Conservation (phyloP, 176 grass and related monocot genomes). For the Juncus effusus region DNA sequence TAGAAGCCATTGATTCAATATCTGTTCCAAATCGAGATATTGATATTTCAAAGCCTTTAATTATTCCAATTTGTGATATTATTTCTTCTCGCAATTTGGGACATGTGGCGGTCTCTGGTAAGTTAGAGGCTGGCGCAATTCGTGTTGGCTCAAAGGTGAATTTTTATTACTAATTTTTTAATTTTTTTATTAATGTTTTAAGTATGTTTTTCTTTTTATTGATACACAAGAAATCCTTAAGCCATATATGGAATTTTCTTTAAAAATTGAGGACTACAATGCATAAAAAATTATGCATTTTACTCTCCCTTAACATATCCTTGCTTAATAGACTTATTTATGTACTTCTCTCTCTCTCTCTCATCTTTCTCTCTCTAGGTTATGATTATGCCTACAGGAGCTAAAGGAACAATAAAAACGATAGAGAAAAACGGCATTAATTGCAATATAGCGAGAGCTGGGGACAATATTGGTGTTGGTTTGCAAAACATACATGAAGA, state of each 20-base stretch:
- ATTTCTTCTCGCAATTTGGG: conserved; percentile 54
- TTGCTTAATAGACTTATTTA: too few relatives aligned
- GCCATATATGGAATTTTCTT: too few relatives aligned
- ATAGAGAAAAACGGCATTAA: conserved; percentile 58
- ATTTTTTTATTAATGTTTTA: too few relatives aligned
- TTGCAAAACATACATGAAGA: conserved; percentile 58
- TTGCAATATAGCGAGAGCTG: conserved; percentile 52
- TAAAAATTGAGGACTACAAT: too few relatives aligned
- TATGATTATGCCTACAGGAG: conserved; percentile 62
- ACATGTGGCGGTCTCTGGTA: conserved; percentile 70
- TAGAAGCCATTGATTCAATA: conserved; percentile 65
- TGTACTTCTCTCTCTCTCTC: background rate
- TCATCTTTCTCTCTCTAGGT: conserved; percentile 37
- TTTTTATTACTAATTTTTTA: background rate
- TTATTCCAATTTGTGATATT: conserved; percentile 85
- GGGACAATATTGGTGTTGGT: conserved; percentile 56
- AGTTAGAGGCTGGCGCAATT: conserved; percentile 68
- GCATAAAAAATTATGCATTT: too few relatives aligned
- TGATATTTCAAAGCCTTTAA: conserved; percentile 63
- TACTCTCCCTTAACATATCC: too few relatives aligned
- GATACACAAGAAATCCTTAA: too few relatives aligned
- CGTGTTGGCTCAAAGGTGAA: conserved; percentile 70
- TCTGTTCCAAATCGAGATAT: conserved; percentile 47
- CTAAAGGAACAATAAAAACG: conserved; percentile 39
- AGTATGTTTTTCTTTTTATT: too few relatives aligned